Percentiles rank a stretch among this genome's conserved stretches.
Evolutionary conservation across 768 basidiomycete genomes (phyloP).

Genomic region (Mycena olivaceomarginata): DNA sequence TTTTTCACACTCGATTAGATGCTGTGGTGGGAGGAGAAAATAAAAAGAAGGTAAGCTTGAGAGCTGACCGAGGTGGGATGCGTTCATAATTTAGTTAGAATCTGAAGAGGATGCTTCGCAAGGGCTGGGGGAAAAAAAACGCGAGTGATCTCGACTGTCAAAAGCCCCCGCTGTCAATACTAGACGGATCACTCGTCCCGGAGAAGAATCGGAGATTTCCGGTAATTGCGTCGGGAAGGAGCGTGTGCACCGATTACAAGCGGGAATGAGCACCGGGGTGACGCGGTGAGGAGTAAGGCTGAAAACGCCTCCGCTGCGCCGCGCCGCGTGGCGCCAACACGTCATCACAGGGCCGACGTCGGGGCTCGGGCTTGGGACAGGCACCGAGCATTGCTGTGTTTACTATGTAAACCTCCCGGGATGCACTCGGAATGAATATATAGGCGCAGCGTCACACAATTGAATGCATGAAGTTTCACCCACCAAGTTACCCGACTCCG

Average conservation of each 20-base stretch:
- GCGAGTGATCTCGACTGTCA: background rate
- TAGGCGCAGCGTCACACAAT: background rate
- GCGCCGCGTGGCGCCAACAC: background rate
- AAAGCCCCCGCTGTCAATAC: background rate
- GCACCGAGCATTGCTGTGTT: background rate
- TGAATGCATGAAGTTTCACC: background rate
- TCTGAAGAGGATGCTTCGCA: too few species aligned
- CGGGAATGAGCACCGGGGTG: background rate
- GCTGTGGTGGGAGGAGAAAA: too few species aligned
- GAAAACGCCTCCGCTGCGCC: background rate
- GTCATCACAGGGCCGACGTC: background rate
- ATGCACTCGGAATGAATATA: background rate
- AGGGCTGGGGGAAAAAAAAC: background rate
- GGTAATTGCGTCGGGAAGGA: background rate
- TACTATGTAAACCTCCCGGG: background rate
- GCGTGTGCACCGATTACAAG: background rate
- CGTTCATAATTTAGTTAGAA: too few species aligned
- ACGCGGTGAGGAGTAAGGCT: constrained; percentile 27
- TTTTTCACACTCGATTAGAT: background rate
- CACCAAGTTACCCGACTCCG: background rate
- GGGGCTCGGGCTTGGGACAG: background rate
- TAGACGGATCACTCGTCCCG: background rate
- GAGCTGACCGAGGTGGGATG: too few species aligned
- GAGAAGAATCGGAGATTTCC: background rate
- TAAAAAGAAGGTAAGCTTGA: too few species aligned